A percentile compares a stretch with the other conserved stretches of the same genome.
Evolutionary conservation across 2,329 filamentous ascomycete genomes (phyloP).

Genomic region (Ceratocystis lukuohia): DNA sequence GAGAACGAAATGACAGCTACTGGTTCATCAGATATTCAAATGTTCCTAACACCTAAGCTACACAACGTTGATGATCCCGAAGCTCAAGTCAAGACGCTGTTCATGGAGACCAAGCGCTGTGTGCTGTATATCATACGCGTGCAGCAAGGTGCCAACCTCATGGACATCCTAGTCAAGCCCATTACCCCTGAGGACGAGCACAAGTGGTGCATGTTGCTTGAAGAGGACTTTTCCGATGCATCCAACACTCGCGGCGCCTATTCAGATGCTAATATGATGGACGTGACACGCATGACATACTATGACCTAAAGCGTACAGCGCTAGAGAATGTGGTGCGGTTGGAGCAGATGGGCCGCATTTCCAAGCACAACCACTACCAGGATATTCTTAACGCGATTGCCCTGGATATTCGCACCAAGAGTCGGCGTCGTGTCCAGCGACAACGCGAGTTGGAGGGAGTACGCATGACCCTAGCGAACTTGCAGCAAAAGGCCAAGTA

Average conservation of each 20-base stretch:
- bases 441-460: conserved; percentile 77
- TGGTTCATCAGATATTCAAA: conserved; percentile 75
- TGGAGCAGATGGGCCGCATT: conserved; percentile 79
- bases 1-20: conserved; percentile 84
- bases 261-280: conserved; percentile 74
- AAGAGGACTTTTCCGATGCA: conserved; percentile 55
- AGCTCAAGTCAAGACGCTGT: conserved; percentile 77
- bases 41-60: conserved; percentile 79
- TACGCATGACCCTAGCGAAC: conserved; percentile 59
- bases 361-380: conserved; percentile 88
- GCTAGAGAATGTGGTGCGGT: conserved; percentile 79
- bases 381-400: conserved; percentile 94
- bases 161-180: conserved; percentile 88
- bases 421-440: conserved; percentile 84
- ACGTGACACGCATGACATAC: conserved; percentile 82
- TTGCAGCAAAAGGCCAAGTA: conserved; percentile 79
- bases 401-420: conserved; percentile 92
- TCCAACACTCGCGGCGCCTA: conserved; percentile 69
- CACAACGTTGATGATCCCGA: conserved; percentile 88
- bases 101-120: conserved; percentile 97
- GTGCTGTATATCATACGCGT: conserved; percentile 96
- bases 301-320: conserved; percentile 84
- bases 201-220: conserved; percentile 69
- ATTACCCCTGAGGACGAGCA: conserved; percentile 77
- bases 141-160: conserved; percentile 79